A percentile compares a stretch with the other conserved stretches of the same genome.
Conservation (phyloP, 495 filamentous ascomycete species). For the Polyplosphaeria fusca region DNA sequence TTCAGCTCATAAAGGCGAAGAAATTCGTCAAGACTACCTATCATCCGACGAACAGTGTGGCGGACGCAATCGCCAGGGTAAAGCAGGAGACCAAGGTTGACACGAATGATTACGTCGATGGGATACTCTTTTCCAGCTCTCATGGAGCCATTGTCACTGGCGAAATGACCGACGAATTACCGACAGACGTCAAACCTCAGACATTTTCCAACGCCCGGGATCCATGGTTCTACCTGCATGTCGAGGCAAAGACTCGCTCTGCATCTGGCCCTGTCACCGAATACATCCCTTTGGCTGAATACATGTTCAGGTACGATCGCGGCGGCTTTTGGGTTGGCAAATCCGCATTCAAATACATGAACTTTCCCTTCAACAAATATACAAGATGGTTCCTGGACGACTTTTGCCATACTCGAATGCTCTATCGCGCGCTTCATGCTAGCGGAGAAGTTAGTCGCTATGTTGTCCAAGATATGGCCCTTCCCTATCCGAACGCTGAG, state of each 20-base stretch:
- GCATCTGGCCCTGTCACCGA: slow-evolving; percentile 42
- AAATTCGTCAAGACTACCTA: slow-evolving; percentile 58
- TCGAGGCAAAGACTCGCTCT: slow-evolving; percentile 20
- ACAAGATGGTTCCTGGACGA: slow-evolving; percentile 59
- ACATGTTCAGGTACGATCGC: slow-evolving; percentile 63
- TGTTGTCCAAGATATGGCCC: slow-evolving; percentile 57
- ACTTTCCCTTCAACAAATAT: slow-evolving; percentile 51
- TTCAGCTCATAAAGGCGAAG: slow-evolving; percentile 52
- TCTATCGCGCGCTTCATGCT: slow-evolving; percentile 56
- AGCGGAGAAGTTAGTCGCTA: slow-evolving; percentile 48
- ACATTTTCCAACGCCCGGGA: slow-evolving; percentile 50
- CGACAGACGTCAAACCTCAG: slow-evolving; percentile 36
- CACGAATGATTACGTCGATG: slow-evolving; percentile 40
- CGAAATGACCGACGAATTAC: slow-evolving; percentile 43
- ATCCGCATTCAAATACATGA: slow-evolving; percentile 55
- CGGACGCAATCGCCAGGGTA: slow-evolving; percentile 30
- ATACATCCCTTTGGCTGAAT: slow-evolving; percentile 54
- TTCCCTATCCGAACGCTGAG: slow-evolving; percentile 48
- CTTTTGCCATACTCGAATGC: slow-evolving; percentile 62
- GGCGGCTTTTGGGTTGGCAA: slow-evolving; percentile 59
- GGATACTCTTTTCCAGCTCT: slow-evolving; percentile 49
- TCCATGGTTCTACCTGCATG: slow-evolving; percentile 61
- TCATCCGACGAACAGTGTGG: slow-evolving; percentile 42
- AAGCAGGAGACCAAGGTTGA: slow-evolving; percentile 43
- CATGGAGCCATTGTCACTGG: slow-evolving; percentile 56